These are phyloP conservation scores for Chaetomium tenue DNA, from an alignment of 495 filamentous ascomycete species.

Conservation along the genomic window DNA sequence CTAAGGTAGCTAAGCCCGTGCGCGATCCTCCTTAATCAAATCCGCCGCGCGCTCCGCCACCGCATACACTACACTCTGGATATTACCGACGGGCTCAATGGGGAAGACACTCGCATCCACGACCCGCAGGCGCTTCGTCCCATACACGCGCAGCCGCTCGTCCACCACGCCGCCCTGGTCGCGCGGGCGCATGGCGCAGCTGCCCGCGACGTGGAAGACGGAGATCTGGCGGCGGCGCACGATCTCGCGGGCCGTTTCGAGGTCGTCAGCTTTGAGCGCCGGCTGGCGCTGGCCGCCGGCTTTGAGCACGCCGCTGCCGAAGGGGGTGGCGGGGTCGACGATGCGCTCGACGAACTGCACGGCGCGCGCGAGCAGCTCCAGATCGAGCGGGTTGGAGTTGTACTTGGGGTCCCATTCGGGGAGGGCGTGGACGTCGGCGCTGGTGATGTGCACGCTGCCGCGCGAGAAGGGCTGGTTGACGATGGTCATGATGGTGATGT, in stretches of 20 bases:
- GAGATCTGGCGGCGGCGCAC: slow-evolving; percentile 40
- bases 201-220: slow-evolving; percentile 42
- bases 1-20: neutral
- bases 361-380: slow-evolving; percentile 49
- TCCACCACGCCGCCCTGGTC: slow-evolving; percentile 46
- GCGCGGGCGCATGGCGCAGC: slow-evolving; percentile 39
- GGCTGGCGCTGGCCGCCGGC: slow-evolving; percentile 32
- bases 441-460: slow-evolving; percentile 56
- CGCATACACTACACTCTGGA: slow-evolving; percentile 53
- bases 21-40: slow-evolving; percentile 47
- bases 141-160: slow-evolving; percentile 49
- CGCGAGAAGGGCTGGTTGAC: slow-evolving; percentile 55
- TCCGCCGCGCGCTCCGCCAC: slow-evolving; percentile 57
- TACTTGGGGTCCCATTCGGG: slow-evolving; percentile 56
- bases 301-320: slow-evolving; percentile 39
- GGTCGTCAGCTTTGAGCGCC: slow-evolving; percentile 26
- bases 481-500: slow-evolving; percentile 42
- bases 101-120: slow-evolving; percentile 58
- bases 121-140: slow-evolving; percentile 46
- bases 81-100: slow-evolving; percentile 48
- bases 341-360: slow-evolving; percentile 48
- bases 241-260: slow-evolving; percentile 41
- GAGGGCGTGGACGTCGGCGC: slow-evolving; percentile 34
- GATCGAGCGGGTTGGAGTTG: slow-evolving; percentile 52
- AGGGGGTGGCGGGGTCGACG: slow-evolving; percentile 38